phyloP scores from a whole-genome alignment of 495 filamentous ascomycete genomes.

The Jackrogersella multiformis region DNA sequence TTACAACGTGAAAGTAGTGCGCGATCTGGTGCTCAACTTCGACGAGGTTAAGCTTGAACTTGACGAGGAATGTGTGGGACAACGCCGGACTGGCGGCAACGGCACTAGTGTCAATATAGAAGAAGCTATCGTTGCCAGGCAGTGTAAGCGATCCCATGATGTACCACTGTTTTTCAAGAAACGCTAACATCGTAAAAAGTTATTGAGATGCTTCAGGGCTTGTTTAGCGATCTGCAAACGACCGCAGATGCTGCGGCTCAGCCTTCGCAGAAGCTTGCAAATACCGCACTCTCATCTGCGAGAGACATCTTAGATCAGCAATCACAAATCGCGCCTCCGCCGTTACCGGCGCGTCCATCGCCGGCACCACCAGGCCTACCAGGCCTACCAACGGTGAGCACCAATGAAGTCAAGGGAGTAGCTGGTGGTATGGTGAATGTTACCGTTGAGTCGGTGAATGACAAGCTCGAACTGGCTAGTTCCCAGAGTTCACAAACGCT shows the following conservation, averaged over 20 bases:
- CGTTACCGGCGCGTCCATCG: conserved; percentile 47
- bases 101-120: conserved; percentile 49
- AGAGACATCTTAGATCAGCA: conserved; percentile 42
- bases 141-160: conserved; percentile 34
- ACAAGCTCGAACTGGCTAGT: conserved; percentile 47
- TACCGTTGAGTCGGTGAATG: conserved; percentile 38
- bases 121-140: conserved; percentile 54
- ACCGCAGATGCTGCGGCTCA: conserved; percentile 62
- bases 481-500: conserved; percentile 56
- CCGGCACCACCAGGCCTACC: conserved; percentile 37
- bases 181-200: conserved; percentile 36
- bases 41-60: conserved; percentile 71
- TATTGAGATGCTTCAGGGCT: conserved; percentile 44
- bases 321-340: conserved; percentile 40
- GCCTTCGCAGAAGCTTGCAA: conserved; percentile 82
- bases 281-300: conserved; percentile 69
- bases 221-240: conserved; percentile 78
- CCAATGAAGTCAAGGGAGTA: background rate
- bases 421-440: conserved; percentile 27
- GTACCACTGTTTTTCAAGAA: background rate
- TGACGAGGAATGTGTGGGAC: conserved; percentile 64
- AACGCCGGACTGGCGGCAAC: conserved; percentile 69
- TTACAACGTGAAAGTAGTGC: conserved; percentile 84
- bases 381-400: conserved; percentile 5
- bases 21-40: conserved; percentile 80